A percentile compares a stretch with the other conserved stretches of the same genome.
phyloP scores from a whole-genome alignment of 1,284 basidiomycete species.

The Porogramme epimiltina region DNA sequence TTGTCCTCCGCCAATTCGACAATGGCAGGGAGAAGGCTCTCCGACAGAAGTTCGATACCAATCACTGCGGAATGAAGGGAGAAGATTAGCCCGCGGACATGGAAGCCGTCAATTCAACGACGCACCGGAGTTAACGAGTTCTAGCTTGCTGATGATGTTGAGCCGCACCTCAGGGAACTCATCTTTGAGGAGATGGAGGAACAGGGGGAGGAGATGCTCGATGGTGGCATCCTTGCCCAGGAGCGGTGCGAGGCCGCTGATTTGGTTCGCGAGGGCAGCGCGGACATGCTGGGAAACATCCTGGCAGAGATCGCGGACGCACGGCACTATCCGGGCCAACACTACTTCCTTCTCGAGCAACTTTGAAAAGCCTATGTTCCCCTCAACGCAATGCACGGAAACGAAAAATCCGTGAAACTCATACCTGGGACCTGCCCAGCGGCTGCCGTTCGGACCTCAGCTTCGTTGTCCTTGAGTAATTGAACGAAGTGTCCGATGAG shows the following conservation, averaged over 20 bases:
- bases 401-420: conserved; percentile 19
- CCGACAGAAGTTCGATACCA: conserved; percentile 94
- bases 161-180: conserved; percentile 98
- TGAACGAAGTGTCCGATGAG: conserved; percentile 93
- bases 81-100: not conserved
- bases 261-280: conserved; percentile 94
- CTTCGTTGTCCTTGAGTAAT: conserved; percentile 97
- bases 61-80: conserved; percentile 69
- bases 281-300: conserved; percentile 97
- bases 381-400: conserved; percentile 1
- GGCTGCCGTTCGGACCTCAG: conserved; percentile 96
- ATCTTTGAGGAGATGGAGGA: conserved; percentile 96
- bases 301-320: conserved; percentile 92
- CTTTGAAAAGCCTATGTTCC: conserved; percentile 87
- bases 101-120: conserved; percentile 8
- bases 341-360: conserved; percentile 94
- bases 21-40: conserved; percentile 96
- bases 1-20: conserved; percentile 99
- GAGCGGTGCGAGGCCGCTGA: conserved; percentile 95
- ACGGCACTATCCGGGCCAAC: conserved; percentile 92
- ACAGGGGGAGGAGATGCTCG: conserved; percentile 95
- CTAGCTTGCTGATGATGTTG: conserved; percentile 99
- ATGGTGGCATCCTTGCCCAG: conserved; percentile 94
- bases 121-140: conserved; percentile 92
- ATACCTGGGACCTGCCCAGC: conserved; percentile 95